These are phyloP conservation scores for Rubia yunnanensis DNA, from an alignment of 257 asterid species.

Conservation along the genomic window DNA sequence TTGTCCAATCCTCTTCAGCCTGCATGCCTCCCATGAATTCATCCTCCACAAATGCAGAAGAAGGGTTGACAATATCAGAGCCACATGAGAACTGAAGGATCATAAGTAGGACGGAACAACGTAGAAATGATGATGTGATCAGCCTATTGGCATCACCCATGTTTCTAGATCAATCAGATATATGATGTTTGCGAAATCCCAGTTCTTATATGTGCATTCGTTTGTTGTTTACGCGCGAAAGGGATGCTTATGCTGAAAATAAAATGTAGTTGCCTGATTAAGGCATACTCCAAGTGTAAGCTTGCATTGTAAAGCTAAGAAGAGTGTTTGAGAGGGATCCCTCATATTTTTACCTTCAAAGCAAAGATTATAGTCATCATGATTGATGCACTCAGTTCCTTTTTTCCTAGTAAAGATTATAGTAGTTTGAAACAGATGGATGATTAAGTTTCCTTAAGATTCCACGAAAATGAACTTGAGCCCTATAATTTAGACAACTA, in stretches of 20 bases:
- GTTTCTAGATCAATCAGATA: neutral
- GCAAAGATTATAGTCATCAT: conserved; percentile 24
- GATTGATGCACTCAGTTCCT: neutral
- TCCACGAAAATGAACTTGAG: neutral
- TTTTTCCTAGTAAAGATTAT: no score
- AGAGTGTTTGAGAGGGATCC: conserved; percentile 29
- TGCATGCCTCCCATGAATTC: conserved; percentile 13
- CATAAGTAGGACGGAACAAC: neutral
- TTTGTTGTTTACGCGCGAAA: neutral
- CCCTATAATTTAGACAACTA: neutral
- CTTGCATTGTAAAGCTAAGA: conserved; percentile 16
- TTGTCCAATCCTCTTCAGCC: conserved; percentile 39
- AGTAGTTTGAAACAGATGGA: no score
- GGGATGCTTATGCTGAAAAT: neutral
- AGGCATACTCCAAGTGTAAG: neutral
- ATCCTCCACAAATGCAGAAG: conserved; percentile 2
- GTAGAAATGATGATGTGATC: neutral
- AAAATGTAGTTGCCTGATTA: neutral
- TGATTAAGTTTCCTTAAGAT: no score
- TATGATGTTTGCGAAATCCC: neutral
- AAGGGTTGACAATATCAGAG: neutral
- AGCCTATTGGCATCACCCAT: conserved; percentile 3
- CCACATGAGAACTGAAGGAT: conserved; percentile 1
- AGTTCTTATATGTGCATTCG: neutral
- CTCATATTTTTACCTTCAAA: conserved; percentile 20